Conservation (phyloP, 495 filamentous ascomycete genomes). For the Hypoxylon lienhwacheense region DNA sequence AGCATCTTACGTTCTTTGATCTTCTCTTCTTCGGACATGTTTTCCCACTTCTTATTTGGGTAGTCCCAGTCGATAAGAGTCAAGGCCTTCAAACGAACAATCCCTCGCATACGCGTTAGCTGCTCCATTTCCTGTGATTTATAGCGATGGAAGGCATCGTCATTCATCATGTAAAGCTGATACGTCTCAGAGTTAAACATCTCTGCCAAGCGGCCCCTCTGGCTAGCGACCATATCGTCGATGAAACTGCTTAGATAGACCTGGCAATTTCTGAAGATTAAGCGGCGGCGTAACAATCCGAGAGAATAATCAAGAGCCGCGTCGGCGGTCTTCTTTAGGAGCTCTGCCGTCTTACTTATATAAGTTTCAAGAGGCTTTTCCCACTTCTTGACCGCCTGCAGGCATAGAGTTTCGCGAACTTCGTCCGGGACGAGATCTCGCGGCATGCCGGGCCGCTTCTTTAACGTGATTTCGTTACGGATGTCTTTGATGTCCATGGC, state of each 20-base stretch:
- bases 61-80: constrained; percentile 40
- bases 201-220: constrained; percentile 33
- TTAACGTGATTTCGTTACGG: constrained; percentile 40
- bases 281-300: constrained; percentile 40
- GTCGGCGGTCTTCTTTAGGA: constrained; percentile 37
- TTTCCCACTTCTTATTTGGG: constrained; percentile 19
- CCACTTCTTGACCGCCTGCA: constrained; percentile 45
- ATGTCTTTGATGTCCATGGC: constrained; percentile 42
- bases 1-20: constrained; percentile 28
- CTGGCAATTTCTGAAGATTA: constrained; percentile 44
- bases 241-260: constrained; percentile 43
- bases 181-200: constrained; percentile 45
- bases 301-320: constrained; percentile 42
- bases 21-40: constrained; percentile 46
- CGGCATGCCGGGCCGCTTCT: constrained; percentile 48
- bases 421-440: constrained; percentile 43
- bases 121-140: constrained; percentile 40
- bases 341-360: constrained; percentile 40
- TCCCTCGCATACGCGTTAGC: constrained; percentile 40
- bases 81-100: constrained; percentile 41
- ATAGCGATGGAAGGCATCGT: constrained; percentile 42
- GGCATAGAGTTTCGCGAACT: constrained; percentile 47
- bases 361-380: constrained; percentile 38
- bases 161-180: constrained; percentile 49
- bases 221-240: constrained; percentile 28